These are phyloP conservation scores for Gnaphalium uliginosum DNA, from an alignment of 129 eudicot species.

Conservation along the genomic window DNA sequence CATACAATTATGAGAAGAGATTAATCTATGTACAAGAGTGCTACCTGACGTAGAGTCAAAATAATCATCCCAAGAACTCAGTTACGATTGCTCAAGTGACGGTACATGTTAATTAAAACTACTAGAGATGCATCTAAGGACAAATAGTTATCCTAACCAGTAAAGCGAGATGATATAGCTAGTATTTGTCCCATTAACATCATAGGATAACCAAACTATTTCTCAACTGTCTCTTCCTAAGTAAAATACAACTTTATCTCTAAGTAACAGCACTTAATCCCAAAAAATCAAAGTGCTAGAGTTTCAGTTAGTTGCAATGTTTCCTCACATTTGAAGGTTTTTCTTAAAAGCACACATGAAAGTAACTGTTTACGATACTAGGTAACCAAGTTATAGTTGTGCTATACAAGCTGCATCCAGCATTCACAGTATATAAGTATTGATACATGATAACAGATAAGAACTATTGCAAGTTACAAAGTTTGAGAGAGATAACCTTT, in stretches of 20 bases:
- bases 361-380: neutral
- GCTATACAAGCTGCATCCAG: neutral
- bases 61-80: neutral
- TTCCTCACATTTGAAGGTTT: neutral
- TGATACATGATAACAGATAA: neutral
- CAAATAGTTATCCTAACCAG: conserved; percentile 7
- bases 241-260: conserved; percentile 2
- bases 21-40: neutral
- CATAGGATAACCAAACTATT: neutral
- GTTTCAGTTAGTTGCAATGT: neutral
- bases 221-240: neutral
- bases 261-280: neutral
- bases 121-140: neutral
- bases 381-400: neutral
- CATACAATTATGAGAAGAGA: neutral
- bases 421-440: neutral
- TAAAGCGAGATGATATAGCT: neutral
- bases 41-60: neutral
- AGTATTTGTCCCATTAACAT: conserved; percentile 8
- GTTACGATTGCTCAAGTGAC: neutral
- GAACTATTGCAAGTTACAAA: neutral
- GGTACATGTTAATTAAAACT: neutral
- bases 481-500: conserved; percentile 61
- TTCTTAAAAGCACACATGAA: neutral
- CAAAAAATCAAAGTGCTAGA: neutral